Evolutionary conservation across 176 grass and related monocot species (phyloP), one percentile per base, ranked within the genome.

Genomic region (Raddia distichophylla): DNA sequence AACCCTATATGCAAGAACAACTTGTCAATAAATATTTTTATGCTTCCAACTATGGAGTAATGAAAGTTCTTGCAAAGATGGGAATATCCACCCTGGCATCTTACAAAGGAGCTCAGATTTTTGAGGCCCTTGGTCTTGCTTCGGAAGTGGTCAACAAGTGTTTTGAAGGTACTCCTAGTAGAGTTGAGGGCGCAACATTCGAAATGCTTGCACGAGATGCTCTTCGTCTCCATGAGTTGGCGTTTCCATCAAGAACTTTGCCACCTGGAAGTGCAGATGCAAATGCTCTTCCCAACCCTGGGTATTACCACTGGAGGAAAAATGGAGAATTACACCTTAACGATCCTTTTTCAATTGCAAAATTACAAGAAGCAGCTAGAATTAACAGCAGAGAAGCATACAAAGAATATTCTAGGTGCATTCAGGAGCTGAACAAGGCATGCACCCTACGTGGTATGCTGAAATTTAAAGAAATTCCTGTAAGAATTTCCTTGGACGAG

Each of bases 11-110:
- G n/a, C 48, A 68, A 1, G 64, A 83, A 70, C 58, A 87, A 55
- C 80, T 92, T 62, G 60, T 84, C 10, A 47, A 72, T 11, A 86
- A 76, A 19, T 92, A 92, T 64, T 92, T 92, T 22, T 27, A 81
- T 19, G 86, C 90, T 59, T 89, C 79, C 19, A 90, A 82, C 48
- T 82, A 90, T 81, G 91, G 91, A 64, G 75, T 93, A 62, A 89
- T 93, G 87, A 93, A 93, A 77, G 91, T 93, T 84, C 66, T 93
- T 61, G 87, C 91, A 34, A 93, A 93, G 73, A 93, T 93, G 91
- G 91, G 91, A 50, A 90, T 93, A 74, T 93, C 91, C 27, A 93
- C 91, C 20, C 73, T 93, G 19, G 91, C 91, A n/a, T 93, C 91
- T 1, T 93, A 93, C 60, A 93, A 89, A 83, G 91, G 91, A 7